Base-by-base conservation (phyloP, 495 filamentous ascomycete genomes). In the Talaromyces thailandensis region DNA sequence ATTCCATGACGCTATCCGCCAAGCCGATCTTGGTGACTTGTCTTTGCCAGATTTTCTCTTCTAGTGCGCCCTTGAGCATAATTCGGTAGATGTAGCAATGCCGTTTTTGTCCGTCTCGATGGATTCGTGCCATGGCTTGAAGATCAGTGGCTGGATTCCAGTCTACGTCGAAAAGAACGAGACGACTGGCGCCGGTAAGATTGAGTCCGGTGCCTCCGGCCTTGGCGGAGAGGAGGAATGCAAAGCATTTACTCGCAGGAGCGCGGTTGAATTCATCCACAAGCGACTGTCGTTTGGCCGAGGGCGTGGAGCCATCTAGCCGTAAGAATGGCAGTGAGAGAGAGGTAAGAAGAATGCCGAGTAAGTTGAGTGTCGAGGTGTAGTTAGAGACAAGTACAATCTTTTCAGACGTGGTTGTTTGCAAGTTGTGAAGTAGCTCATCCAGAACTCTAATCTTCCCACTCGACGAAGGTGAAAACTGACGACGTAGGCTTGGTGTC, bases 41-140 rank as follows among this genome's bases (percentile, higher is more conserved):
- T n/a, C 89, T 77, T 70, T 92, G 89, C 76, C 83, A 92, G 63
- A 93, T 92, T 74, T 91, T 92, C 74, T 93, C 89, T 64, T 93
- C 89, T 31, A 93, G 73, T 21, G 82, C 88, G 4, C 89, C 89
- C 28, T 88, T 80, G 31, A 88, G 85, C 35, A 93, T 67, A 55
- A 93, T 76, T 18, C 89, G 80, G 68, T 93, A 93, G 62, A 93
- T 91, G 31, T 82, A 81, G 65, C 88, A 89, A 7, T 81, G 81
- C 2, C 76, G 73, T 69, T 86, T 90, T 68, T 93, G 89, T 16
- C 89, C 89, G 64, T 92, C 89, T 29, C 89, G 81, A 69, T 92
- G 89, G 55, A 93, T 88, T 4, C 89, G 83, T 2, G 89, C 89
- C 90, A 93, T 92, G n/a, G 89, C 89, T 69, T 93, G 89, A 21